phyloP scores from a whole-genome alignment of 164 flowering plant genomes.

The Euptelea pleiosperma region DNA sequence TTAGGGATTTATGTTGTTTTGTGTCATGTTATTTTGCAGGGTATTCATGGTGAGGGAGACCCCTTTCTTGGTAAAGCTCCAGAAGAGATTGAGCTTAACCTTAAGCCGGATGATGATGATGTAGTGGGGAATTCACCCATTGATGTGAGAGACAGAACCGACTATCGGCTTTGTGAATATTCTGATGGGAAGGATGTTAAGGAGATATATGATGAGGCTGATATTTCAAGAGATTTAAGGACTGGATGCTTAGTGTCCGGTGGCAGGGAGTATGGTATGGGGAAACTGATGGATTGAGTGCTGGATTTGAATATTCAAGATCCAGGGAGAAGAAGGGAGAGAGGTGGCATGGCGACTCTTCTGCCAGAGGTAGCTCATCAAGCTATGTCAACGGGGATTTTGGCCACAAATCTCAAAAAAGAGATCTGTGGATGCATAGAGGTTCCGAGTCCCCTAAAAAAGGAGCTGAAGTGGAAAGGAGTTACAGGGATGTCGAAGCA shows the following conservation, averaged over 20 bases:
- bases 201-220: constrained; percentile 11
- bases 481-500: constrained; percentile 16
- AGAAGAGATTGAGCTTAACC: constrained; percentile 8
- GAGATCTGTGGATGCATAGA: constrained; percentile 1
- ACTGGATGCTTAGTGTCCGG: neutral
- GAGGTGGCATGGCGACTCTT: constrained; percentile 5
- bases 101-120: constrained; percentile 12
- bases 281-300: constrained; percentile 1
- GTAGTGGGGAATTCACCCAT: neutral
- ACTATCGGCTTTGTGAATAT: neutral
- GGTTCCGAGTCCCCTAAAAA: constrained; percentile 23
- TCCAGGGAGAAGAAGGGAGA: constrained; percentile 11
- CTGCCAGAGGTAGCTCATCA: neutral
- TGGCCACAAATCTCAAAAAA: constrained; percentile 8
- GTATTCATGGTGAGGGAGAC: constrained; percentile 11
- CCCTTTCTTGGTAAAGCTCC: constrained; percentile 1
- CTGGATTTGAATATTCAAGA: constrained; percentile 1
- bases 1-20: neutral
- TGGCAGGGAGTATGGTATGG: neutral
- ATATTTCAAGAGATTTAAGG: constrained; percentile 7
- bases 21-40: constrained; percentile 22
- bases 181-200: neutral
- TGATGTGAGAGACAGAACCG: constrained; percentile 6
- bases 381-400: constrained; percentile 25
- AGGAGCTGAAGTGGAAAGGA: constrained; percentile 17